phyloP scores from a whole-genome alignment of 129 eudicot genomes.

The Escallonia herrerae region DNA sequence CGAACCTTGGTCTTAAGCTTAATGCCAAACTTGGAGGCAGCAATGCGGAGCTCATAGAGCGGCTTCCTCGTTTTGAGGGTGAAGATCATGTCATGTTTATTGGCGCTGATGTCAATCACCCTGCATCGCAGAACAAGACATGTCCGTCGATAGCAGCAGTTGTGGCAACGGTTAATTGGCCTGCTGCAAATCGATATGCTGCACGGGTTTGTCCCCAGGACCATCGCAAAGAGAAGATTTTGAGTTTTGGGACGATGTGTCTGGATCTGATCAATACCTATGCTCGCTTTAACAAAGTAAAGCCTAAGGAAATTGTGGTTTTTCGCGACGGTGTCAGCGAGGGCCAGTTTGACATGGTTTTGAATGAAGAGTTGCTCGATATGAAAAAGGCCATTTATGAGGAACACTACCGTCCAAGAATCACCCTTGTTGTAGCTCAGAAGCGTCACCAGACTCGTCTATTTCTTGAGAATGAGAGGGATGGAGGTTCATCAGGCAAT shows the following conservation, averaged over 20 bases:
- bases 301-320: conserved; percentile 48
- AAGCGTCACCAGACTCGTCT: conserved; percentile 71
- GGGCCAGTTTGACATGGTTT: conserved; percentile 69
- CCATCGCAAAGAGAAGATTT: conserved; percentile 50
- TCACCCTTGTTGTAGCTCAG: conserved; percentile 68
- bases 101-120: conserved; percentile 84
- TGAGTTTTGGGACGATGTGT: conserved; percentile 44
- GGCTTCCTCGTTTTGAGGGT: conserved; percentile 32
- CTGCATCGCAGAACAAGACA: conserved; percentile 25
- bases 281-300: conserved; percentile 27
- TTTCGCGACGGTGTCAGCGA: conserved; percentile 83
- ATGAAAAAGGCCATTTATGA: conserved; percentile 43
- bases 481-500: conserved; percentile 21
- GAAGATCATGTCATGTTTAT: conserved; percentile 49
- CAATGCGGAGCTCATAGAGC: conserved; percentile 40
- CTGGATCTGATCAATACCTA: conserved; percentile 47
- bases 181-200: conserved; percentile 44
- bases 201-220: conserved; percentile 48
- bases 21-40: conserved; percentile 83
- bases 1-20: conserved; percentile 63
- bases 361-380: conserved; percentile 49
- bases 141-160: conserved; percentile 70
- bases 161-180: conserved; percentile 59
- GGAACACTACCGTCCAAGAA: conserved; percentile 33
- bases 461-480: conserved; percentile 21